These are phyloP conservation scores for Pinus taeda DNA, from an alignment of 75 land plant genomes.

Conservation along the genomic window DNA sequence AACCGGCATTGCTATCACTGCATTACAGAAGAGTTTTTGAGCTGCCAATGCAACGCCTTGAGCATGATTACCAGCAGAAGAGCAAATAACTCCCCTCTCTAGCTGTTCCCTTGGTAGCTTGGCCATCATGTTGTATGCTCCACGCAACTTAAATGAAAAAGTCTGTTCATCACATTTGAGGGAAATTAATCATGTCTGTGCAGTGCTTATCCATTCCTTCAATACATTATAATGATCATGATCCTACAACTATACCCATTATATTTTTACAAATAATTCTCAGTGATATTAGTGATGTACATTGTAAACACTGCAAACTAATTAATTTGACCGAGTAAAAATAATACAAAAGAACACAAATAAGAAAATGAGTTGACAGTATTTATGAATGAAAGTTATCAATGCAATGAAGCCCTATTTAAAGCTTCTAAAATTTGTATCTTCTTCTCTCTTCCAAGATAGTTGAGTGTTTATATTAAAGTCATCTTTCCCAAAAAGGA, in stretches of 20 bases:
- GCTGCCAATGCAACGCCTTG: conserved; percentile 94
- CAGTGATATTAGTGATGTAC: neutral
- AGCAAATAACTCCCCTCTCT: conserved; percentile 75
- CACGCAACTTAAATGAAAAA: conserved; percentile 87
- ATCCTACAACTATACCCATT: neutral
- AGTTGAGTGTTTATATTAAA: neutral
- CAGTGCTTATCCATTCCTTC: neutral
- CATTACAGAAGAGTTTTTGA: conserved; percentile 54
- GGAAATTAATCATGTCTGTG: neutral
- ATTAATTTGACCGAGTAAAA: neutral
- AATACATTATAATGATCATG: neutral
- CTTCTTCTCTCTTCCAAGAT: neutral
- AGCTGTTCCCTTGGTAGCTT: conserved; percentile 61
- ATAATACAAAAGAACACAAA: neutral
- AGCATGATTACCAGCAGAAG: conserved; percentile 96
- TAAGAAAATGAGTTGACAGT: neutral
- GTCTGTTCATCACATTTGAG: conserved; percentile 40
- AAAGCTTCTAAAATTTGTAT: neutral
- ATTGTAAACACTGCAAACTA: neutral
- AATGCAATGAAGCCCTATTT: neutral
- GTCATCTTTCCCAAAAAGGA: neutral
- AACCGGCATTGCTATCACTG: conserved; percentile 83
- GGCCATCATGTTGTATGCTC: conserved; percentile 94
- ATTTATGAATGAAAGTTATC: neutral
- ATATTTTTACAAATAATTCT: neutral